Evolutionary conservation across 208 protist species (phyloP).

Genomic region (Tritrichomonas musculus): DNA sequence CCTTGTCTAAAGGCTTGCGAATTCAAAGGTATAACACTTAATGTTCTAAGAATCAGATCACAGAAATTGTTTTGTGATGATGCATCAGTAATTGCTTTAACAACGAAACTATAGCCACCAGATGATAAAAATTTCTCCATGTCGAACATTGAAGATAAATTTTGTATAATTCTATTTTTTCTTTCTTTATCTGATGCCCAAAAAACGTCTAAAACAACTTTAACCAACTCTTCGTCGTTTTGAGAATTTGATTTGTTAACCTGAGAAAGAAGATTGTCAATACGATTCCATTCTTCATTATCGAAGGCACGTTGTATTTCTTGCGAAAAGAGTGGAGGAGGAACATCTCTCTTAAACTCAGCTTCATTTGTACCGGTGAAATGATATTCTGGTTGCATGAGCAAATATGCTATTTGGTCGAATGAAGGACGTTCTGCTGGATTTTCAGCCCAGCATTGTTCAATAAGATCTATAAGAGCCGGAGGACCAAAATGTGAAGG

Average conservation of each 20-base stretch:
- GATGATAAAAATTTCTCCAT: neutral
- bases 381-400: neutral
- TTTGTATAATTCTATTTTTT: neutral
- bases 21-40: too few species aligned
- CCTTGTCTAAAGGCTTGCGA: too few species aligned
- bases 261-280: neutral
- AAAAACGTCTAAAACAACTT: neutral
- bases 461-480: neutral
- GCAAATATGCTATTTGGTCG: neutral
- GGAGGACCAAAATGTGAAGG: neutral
- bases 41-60: neutral
- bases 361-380: neutral
- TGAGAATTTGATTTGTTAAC: neutral
- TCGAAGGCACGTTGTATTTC: neutral
- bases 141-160: neutral
- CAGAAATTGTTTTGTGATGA: too few species aligned
- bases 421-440: neutral
- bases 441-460: neutral
- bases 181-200: neutral
- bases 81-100: neutral
- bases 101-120: neutral
- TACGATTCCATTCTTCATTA: neutral
- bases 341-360: neutral
- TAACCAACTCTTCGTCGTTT: neutral
- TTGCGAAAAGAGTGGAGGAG: neutral